Conservation (phyloP, 495 filamentous ascomycete species). For the Aspergillus sclerotiicarbonarius region DNA sequence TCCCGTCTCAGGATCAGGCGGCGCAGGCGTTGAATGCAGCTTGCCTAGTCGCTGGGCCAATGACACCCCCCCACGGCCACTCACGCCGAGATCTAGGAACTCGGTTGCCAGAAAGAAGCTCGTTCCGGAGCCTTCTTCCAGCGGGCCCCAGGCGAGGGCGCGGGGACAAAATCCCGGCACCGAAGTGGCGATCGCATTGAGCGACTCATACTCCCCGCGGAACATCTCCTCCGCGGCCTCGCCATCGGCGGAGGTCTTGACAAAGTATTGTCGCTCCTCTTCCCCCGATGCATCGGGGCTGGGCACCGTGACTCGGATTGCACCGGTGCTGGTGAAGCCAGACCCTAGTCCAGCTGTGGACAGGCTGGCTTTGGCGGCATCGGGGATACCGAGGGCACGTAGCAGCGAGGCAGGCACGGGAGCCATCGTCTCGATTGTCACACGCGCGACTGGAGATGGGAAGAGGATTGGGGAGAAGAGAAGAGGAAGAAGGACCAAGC, state of each 20-base stretch:
- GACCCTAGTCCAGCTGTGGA: slow-evolving; percentile 64
- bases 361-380: slow-evolving; percentile 51
- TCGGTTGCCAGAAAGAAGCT: slow-evolving; percentile 76
- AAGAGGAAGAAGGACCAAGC: background rate
- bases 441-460: background rate
- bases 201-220: slow-evolving; percentile 75
- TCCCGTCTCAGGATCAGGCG: slow-evolving; percentile 49
- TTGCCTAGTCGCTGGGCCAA: slow-evolving; percentile 74
- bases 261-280: slow-evolving; percentile 64
- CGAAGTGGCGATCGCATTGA: slow-evolving; percentile 71
- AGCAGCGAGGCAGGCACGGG: slow-evolving; percentile 59
- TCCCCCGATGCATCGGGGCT: slow-evolving; percentile 38
- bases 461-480: background rate
- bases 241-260: slow-evolving; percentile 69
- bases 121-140: slow-evolving; percentile 44
- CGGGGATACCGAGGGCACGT: slow-evolving; percentile 59
- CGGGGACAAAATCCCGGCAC: slow-evolving; percentile 74
- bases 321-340: slow-evolving; percentile 72
- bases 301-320: slow-evolving; percentile 54
- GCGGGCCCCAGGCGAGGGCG: slow-evolving; percentile 65
- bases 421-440: slow-evolving; percentile 11
- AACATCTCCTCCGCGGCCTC: slow-evolving; percentile 74
- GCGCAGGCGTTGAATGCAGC: slow-evolving; percentile 75
- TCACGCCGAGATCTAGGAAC: slow-evolving; percentile 64
- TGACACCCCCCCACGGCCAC: slow-evolving; percentile 35